phyloP scores from a whole-genome alignment of 495 filamentous ascomycete species.

The Hamigera avellanea region DNA sequence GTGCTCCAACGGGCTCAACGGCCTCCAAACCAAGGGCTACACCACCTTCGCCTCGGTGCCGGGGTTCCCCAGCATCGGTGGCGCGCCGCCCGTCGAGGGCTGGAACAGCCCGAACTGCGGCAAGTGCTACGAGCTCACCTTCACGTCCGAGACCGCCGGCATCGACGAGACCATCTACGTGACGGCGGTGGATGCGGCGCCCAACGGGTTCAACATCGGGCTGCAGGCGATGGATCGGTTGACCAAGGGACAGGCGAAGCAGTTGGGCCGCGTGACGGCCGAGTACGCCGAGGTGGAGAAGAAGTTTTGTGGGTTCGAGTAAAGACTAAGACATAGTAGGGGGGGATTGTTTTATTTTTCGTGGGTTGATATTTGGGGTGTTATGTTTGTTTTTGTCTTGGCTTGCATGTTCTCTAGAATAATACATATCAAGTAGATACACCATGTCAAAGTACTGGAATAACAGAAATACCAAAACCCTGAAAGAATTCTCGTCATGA shows the following conservation, averaged over 20 bases:
- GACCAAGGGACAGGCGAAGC: conserved; percentile 42
- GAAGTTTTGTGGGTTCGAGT: conserved; percentile 27
- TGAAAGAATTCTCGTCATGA: too few relatives aligned
- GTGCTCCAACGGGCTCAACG: conserved; percentile 42
- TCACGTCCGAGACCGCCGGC: conserved; percentile 19
- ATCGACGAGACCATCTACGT: conserved; percentile 48
- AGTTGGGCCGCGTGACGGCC: conserved; percentile 45
- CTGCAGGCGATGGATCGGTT: conserved; percentile 53
- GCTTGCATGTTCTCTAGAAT: too few relatives aligned
- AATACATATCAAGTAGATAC: too few relatives aligned
- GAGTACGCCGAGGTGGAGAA: conserved; percentile 29
- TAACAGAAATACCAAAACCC: too few relatives aligned
- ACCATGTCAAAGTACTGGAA: too few relatives aligned
- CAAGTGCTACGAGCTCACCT: conserved; percentile 55
- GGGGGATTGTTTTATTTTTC: too few relatives aligned
- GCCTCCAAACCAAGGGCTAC: conserved; percentile 57
- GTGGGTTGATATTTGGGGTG: too few relatives aligned
- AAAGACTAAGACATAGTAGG: too few relatives aligned
- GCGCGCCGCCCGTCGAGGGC: conserved; percentile 42
- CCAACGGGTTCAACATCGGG: conserved; percentile 51
- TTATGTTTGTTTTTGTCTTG: too few relatives aligned
- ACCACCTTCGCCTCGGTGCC: conserved; percentile 48
- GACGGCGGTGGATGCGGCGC: conserved; percentile 53
- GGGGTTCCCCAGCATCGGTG: conserved; percentile 51
- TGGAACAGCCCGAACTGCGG: conserved; percentile 55